Evolutionary conservation across 352 stramenopile species (phyloP), one percentile per base, ranked within the genome.

Genomic region (Globisporangium irregulare): DNA sequence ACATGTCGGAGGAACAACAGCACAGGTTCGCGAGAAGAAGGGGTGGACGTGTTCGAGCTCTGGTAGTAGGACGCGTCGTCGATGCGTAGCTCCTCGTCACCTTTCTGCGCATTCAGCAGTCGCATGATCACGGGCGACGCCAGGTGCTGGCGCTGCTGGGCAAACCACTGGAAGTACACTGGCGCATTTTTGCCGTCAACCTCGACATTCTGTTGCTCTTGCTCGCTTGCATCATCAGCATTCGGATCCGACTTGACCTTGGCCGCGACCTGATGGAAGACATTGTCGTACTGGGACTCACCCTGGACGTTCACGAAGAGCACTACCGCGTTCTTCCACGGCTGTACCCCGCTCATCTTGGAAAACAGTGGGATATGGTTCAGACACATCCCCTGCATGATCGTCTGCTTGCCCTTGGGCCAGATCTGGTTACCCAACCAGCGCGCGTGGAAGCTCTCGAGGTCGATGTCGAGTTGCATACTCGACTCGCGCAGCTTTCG

Each of bases 91-190:
- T 15, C 8, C 12, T 66, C 59, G 54, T 85, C 54, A 8, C 82
- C 83, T 22, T 46, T 70, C 56, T 79, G 65, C 3, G 75, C 64
- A 0, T 54, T 41, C 22, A 69, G 38, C n/a, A 90, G 63, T 12
- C 78, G 73, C 59, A 55, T 46, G 34, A 87, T 75, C 34, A 73
- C 62, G 0, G 72, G 73, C 6, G 76, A 75, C 4, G 74, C 68
- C 1, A 74, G 48, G 22, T 77, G 63, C 59, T 76, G 77, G 1
- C 71, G 66, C 10, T 56, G 68, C 60, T 80, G 77, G 15, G 73
- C 80, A 46, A 87, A 88, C 84, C 84, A 90, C 34, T 77, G 73
- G 66, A 92, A 89, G 70, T 85, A 71, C 12, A 92, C 77, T 0
- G 58, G 59, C 22, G 61, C 27, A 1, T 25, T 54, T 0, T 46